Conservation (phyloP, 2,329 filamentous ascomycete genomes). For the Sporothrix brasiliensis region DNA sequence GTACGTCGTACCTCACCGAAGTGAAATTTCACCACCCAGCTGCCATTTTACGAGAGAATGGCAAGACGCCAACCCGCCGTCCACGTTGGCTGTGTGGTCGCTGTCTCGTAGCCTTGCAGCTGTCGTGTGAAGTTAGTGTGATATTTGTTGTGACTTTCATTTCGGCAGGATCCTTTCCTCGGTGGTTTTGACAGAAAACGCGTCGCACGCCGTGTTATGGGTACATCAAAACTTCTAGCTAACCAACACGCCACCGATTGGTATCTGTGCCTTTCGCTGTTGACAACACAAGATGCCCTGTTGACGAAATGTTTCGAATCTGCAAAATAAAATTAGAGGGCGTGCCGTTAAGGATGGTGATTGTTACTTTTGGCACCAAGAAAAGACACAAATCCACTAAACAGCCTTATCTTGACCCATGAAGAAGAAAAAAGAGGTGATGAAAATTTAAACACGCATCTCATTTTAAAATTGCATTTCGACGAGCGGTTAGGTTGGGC, state of each 20-base stretch:
- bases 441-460: background rate
- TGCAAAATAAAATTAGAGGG: conserved; percentile 3
- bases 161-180: background rate
- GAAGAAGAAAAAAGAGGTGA: background rate
- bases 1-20: background rate
- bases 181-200: background rate
- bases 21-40: background rate
- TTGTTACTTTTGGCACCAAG: background rate
- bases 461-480: conserved; percentile 14
- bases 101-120: conserved; percentile 10
- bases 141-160: background rate
- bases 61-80: background rate
- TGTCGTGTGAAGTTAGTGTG: background rate
- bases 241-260: conserved; percentile 1
- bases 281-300: background rate
- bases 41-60: too few relatives aligned
- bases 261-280: background rate
- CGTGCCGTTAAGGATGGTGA: background rate
- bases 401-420: conserved; percentile 9
- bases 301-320: background rate
- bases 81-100: background rate
- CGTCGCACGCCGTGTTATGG: too few relatives aligned
- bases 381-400: too few relatives aligned
- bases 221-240: background rate
- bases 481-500: background rate